These are phyloP conservation scores for Termitomyces sp. DNA, from an alignment of 1,284 basidiomycete genomes.

Conservation along the genomic window DNA sequence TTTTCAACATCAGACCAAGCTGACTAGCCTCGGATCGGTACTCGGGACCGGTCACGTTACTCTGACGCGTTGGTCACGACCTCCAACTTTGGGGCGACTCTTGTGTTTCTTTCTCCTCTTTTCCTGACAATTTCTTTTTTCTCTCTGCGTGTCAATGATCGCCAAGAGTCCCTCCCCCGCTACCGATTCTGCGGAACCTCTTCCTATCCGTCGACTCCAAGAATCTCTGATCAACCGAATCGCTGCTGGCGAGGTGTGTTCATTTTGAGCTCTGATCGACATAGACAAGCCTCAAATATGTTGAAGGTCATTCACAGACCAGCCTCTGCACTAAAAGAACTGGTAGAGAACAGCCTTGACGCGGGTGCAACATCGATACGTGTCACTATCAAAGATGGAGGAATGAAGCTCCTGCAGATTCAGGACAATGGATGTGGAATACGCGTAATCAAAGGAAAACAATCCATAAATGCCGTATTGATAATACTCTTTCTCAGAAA, in stretches of 20 bases:
- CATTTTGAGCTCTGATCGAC: neutral
- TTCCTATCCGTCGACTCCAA: slow-evolving; percentile 64
- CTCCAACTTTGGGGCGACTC: neutral
- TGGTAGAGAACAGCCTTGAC: slow-evolving; percentile 94
- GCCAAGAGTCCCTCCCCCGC: slow-evolving; percentile 12
- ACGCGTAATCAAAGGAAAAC: slow-evolving; percentile 45
- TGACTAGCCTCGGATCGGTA: neutral
- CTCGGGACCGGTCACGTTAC: slow-evolving; percentile 8
- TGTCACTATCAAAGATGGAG: slow-evolving; percentile 91
- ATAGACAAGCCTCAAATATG: slow-evolving; percentile 26
- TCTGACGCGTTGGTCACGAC: slow-evolving; percentile 7
- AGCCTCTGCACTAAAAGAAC: slow-evolving; percentile 93
- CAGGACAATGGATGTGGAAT: slow-evolving; percentile 97
- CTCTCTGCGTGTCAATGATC: slow-evolving; percentile 1
- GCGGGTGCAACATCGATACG: slow-evolving; percentile 87
- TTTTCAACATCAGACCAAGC: neutral
- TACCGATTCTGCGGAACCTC: slow-evolving; percentile 25
- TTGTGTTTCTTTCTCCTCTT: neutral
- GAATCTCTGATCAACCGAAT: slow-evolving; percentile 78
- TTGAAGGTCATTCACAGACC: slow-evolving; percentile 92
- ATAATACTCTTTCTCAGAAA: slow-evolving; percentile 32
- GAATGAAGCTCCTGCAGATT: slow-evolving; percentile 92
- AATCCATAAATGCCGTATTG: neutral
- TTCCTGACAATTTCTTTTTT: neutral
- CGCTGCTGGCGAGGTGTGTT: slow-evolving; percentile 71